Base-by-base conservation (phyloP, 1,284 basidiomycete species). In the Rhodotorula sp. region DNA sequence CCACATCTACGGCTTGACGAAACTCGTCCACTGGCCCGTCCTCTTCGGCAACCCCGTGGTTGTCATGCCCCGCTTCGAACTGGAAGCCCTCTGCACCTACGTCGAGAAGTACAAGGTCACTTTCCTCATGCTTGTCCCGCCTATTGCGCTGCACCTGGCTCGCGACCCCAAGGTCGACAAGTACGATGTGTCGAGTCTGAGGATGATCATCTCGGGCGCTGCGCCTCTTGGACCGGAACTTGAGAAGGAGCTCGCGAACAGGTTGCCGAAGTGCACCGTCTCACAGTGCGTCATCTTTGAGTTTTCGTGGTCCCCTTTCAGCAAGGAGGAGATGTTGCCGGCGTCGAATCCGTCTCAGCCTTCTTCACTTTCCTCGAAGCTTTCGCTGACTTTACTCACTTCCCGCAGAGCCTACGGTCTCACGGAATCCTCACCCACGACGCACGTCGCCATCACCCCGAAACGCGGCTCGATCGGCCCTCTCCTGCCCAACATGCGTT, bases 401-500 rank as follows among this genome's bases (percentile, higher is more conserved):
- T 3, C 20, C 18, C n/a, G 26, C 75, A 89, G 86, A 37, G 87
- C 76, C 0, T 92, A 89, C 73, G 90, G 91, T 18, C 81, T 92
- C 24, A 91, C 89, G 1, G 91, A 92, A 80, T 89, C 88, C 6
- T 88, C 87, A 0, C 88, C 89, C 0, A 85, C 85, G 10, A 81
- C 78, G 56, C 71, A 77, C 68, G 79, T 79, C 62, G 82, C 65
- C 78, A 77, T 47, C 13, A 77, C 78, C 54, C 31, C 46, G 86
- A 86, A 73, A 75, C 86, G 52, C 87, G 91, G 44, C 85, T 75
- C 86, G 51, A 85, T 89, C 52, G 94, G 94, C 1, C 78, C 83
- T 2, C 81, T 94, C 4, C 79, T 94, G 18, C 88, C 94, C 0
- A 91, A 90, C 70, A 84, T 93, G 37, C 86, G 93, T 77, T 87